Evolutionary conservation across 805 yeast species (phyloP).

Genomic region (Candida oleophila): DNA sequence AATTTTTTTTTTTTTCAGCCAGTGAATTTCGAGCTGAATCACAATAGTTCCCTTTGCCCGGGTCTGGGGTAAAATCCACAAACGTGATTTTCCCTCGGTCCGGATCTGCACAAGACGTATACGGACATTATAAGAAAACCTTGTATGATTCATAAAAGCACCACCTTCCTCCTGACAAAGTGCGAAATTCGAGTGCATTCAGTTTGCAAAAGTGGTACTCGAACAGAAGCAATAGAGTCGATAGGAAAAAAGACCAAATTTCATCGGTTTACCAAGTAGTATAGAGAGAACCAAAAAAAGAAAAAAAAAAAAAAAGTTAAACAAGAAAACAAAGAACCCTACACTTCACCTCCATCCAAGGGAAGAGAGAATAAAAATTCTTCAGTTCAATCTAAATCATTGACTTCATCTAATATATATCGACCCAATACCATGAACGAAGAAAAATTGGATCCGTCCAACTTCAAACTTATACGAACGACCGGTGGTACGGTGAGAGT

Average conservation of each 20-base stretch:
- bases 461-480: conserved; percentile 33
- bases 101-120: not conserved
- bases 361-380: too few species aligned
- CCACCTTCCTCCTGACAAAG: not conserved
- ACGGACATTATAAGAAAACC: not conserved
- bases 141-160: not conserved
- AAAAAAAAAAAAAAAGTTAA: too few species aligned
- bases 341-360: too few species aligned
- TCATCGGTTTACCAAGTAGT: too few species aligned
- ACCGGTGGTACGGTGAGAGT: conserved; percentile 49
- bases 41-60: not conserved
- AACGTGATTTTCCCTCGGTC: conserved; percentile 2
- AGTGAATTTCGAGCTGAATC: not conserved
- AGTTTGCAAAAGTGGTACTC: too few species aligned
- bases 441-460: conserved; percentile 7
- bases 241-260: too few species aligned
- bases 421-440: not conserved
- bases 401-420: too few species aligned
- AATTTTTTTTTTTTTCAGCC: not conserved
- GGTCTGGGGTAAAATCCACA: conserved; percentile 3
- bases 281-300: too few species aligned
- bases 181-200: not conserved
- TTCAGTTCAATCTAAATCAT: not conserved
- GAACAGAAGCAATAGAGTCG: too few species aligned
- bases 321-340: not conserved